Percentiles rank a stretch among this genome's conserved stretches.
These are phyloP conservation scores for Flaveria trinervia DNA, from an alignment of 129 eudicot genomes.

Conservation along the genomic window DNA sequence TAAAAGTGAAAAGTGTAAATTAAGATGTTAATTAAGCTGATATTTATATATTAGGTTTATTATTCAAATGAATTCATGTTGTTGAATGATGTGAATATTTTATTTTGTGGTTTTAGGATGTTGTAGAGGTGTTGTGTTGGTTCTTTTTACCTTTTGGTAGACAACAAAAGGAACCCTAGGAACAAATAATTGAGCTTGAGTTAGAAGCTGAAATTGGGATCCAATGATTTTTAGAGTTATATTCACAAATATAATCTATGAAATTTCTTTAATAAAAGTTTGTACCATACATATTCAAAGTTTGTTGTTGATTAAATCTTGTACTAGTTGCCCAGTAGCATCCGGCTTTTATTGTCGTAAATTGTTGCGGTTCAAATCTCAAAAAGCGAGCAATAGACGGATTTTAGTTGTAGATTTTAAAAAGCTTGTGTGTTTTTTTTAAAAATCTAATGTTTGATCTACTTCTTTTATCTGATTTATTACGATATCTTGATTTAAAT, in stretches of 20 bases:
- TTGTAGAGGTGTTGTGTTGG: constrained; percentile 4
- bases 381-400: too few relatives aligned
- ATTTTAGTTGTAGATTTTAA: too few relatives aligned
- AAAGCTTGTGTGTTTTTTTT: too few relatives aligned
- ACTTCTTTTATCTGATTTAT: too few relatives aligned
- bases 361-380: too few relatives aligned
- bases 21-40: not conserved
- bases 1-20: constrained; percentile 14
- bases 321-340: too few relatives aligned
- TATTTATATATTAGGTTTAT: not conserved
- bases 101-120: constrained; percentile 15
- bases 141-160: constrained; percentile 20
- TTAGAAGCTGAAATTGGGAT: constrained; percentile 33
- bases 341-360: too few relatives aligned
- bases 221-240: constrained; percentile 25
- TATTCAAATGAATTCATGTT: not conserved
- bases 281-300: too few relatives aligned
- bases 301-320: too few relatives aligned
- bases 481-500: too few relatives aligned
- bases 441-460: too few relatives aligned
- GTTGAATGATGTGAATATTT: not conserved
- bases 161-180: constrained; percentile 22
- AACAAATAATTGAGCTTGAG: constrained; percentile 38
- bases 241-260: not conserved
- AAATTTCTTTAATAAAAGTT: not conserved